Percentiles rank a stretch among this genome's conserved stretches.
These are phyloP conservation scores for Mycena vitilis DNA, from an alignment of 768 basidiomycete genomes.

Conservation along the genomic window DNA sequence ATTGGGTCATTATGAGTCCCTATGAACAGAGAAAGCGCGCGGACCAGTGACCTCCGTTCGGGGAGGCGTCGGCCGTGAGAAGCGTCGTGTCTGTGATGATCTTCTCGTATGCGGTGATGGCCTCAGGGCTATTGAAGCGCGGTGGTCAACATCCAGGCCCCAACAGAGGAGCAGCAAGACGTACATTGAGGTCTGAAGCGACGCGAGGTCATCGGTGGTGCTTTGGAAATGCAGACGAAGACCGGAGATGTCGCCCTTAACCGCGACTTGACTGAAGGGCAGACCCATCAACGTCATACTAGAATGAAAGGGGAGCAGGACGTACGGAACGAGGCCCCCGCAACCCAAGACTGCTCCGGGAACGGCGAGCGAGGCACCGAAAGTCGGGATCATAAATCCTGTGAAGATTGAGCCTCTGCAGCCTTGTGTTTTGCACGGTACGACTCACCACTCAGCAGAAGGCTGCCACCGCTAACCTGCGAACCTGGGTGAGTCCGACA, in stretches of 20 bases:
- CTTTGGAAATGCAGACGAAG: slow-evolving; percentile 43
- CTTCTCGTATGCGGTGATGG: slow-evolving; percentile 39
- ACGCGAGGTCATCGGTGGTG: slow-evolving; percentile 39
- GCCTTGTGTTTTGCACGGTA: no score
- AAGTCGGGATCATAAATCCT: slow-evolving; percentile 43
- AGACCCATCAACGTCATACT: not conserved
- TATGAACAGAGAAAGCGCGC: slow-evolving; percentile 4
- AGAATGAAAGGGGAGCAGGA: not conserved
- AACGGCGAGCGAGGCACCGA: slow-evolving; percentile 41
- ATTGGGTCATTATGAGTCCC: not conserved
- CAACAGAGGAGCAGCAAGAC: not conserved
- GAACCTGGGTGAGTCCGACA: not conserved
- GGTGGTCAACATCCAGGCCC: not conserved
- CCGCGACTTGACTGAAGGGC: slow-evolving; percentile 38
- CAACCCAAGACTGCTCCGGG: slow-evolving; percentile 41
- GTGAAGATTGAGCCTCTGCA: not conserved
- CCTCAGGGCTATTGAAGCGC: slow-evolving; percentile 35
- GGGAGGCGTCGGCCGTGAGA: slow-evolving; percentile 43
- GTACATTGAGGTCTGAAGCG: slow-evolving; percentile 40
- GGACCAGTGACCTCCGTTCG: slow-evolving; percentile 42
- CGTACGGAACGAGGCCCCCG: slow-evolving; percentile 42
- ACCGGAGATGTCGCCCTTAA: slow-evolving; percentile 41
- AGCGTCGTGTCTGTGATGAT: slow-evolving; percentile 36
- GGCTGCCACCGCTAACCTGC: slow-evolving; percentile 41
- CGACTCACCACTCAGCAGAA: slow-evolving; percentile 41